Base-by-base conservation (phyloP, 768 basidiomycete genomes). In the Kwoniella bestiolae region DNA sequence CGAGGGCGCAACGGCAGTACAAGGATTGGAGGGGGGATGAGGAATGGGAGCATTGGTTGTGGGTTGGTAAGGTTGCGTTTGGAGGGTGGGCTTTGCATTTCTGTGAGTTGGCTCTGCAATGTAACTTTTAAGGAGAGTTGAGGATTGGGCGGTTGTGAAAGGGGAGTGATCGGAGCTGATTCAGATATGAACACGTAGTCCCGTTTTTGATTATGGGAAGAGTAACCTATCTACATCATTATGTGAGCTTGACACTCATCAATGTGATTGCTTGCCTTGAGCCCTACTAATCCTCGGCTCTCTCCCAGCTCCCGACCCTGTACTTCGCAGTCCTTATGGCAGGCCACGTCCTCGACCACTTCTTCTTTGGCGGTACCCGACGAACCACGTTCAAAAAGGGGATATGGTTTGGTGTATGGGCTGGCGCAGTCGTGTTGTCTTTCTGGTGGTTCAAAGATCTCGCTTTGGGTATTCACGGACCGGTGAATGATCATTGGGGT, bases 161-260 rank as follows among this genome's bases (percentile, higher is more conserved):
- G n/a, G n/a, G n/a, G n/a, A n/a, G n/a, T n/a, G n/a, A n/a, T n/a
- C n/a, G 18, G 14, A 31, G 35, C 31, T 56, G 34, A 41, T 12
- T 12, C 14, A 28, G 23, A 8, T 38, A 9, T 14, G 2, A 8
- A n/a, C 56, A 31, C 58, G 46, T 72, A 96, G 94, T 90, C 25
- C 95, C 95, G 1, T 99, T 97, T 88, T 83, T 97, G 70, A 88
- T 97, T 83, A 99, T 99, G 96, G 94, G 92, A 23, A 91, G 94
- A 49, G 83, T 83, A 3, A 96, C 94, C 31, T 97, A 97, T 73
- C 83, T 98, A 28, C 95, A 98, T 81, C 94, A 96, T 84, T 97
- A 95, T 78, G 92, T 94, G 72, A 70, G 91, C 86, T 14, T 29
- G 6, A 16, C n/a, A 5, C 23, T 8, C n/a, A 38, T 60, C 28